Conservation (phyloP, 176 grass and related monocot genomes). For the Aegilops sharonensis region DNA sequence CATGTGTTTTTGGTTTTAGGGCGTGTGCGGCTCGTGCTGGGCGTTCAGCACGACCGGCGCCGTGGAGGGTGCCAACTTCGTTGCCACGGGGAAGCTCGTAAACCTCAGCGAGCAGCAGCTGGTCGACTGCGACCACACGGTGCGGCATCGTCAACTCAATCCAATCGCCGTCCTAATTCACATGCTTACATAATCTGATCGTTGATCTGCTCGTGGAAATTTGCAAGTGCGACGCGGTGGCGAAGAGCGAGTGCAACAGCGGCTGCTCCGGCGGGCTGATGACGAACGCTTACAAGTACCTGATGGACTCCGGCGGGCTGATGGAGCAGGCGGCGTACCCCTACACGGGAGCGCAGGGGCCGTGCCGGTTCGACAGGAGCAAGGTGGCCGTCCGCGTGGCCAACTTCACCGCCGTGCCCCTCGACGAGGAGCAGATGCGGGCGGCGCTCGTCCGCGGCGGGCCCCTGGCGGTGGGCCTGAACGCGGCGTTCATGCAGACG, state of each 20-base stretch:
- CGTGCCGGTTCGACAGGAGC: slow-evolving; percentile 65
- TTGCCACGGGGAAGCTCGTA: slow-evolving; percentile 39
- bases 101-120: slow-evolving; percentile 50
- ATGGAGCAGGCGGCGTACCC: slow-evolving; percentile 70
- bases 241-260: slow-evolving; percentile 64
- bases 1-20: slow-evolving; percentile 1
- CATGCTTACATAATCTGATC: background rate
- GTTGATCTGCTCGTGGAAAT: background rate
- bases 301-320: slow-evolving; percentile 66
- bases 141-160: background rate
- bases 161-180: too few relatives aligned
- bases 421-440: slow-evolving; percentile 62
- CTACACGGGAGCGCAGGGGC: slow-evolving; percentile 54
- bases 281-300: slow-evolving; percentile 82
- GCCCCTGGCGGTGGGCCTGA: slow-evolving; percentile 68
- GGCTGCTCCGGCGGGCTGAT: slow-evolving; percentile 82
- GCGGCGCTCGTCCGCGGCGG: slow-evolving; percentile 57
- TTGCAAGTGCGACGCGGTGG: slow-evolving; percentile 46
- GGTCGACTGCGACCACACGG: slow-evolving; percentile 71
- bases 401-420: slow-evolving; percentile 66
- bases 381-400: slow-evolving; percentile 58
- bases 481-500: slow-evolving; percentile 93
- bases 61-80: slow-evolving; percentile 44
- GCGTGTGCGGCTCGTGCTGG: slow-evolving; percentile 51
- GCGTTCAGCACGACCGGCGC: slow-evolving; percentile 50